Percentiles rank a stretch among this genome's conserved stretches.
These are phyloP conservation scores for Astrephomene gubernaculifera DNA, from an alignment of 139 green algal genomes.

Conservation along the genomic window DNA sequence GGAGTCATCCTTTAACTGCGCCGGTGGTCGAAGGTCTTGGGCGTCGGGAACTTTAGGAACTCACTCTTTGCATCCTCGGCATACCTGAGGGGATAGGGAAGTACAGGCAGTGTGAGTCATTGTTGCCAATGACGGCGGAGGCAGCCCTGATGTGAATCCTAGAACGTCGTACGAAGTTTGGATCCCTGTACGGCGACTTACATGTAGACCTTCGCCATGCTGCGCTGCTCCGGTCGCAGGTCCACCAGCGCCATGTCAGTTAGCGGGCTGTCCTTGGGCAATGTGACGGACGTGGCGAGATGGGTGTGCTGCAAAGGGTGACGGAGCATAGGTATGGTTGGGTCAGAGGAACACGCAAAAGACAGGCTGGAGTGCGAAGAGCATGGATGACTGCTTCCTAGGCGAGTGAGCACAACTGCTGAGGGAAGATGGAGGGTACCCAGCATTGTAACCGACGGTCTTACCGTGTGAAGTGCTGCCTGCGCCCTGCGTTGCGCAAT, in stretches of 20 bases:
- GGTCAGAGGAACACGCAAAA: too few species aligned
- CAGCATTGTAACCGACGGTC: neutral
- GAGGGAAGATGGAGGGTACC: neutral
- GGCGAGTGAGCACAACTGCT: neutral
- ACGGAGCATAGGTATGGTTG: neutral
- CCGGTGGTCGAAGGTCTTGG: constrained; percentile 42
- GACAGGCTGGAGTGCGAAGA: too few species aligned
- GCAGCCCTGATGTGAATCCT: too few species aligned
- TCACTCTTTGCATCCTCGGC: constrained; percentile 17
- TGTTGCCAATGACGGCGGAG: too few species aligned
- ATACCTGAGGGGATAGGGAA: constrained; percentile 12
- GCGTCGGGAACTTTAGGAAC: constrained; percentile 40
- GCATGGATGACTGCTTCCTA: too few species aligned
- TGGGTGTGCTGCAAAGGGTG: neutral
- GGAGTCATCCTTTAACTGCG: too few species aligned
- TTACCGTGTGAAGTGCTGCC: constrained; percentile 47
- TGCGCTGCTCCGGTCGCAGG: constrained; percentile 36
- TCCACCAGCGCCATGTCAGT: constrained; percentile 35
- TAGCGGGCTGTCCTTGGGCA: neutral
- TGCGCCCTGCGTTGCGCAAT: constrained; percentile 43
- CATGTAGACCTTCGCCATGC: constrained; percentile 33
- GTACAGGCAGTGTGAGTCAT: too few species aligned
- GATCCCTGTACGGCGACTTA: neutral
- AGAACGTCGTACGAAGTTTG: neutral
- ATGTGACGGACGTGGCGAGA: neutral